Conservation (phyloP, 257 asterid genomes). For the Fraxinus quadrangulata region DNA sequence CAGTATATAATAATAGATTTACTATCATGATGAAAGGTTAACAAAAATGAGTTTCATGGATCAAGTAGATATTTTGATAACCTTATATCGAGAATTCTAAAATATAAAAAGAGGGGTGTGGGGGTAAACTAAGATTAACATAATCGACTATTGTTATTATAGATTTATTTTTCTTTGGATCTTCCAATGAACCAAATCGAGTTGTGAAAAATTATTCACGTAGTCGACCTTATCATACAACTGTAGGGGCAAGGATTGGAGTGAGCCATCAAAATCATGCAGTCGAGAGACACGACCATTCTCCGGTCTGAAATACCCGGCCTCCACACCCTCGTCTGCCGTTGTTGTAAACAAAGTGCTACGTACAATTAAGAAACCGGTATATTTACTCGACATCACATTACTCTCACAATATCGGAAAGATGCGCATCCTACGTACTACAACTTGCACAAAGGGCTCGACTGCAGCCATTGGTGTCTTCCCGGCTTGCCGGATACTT, state of each 20-base stretch:
- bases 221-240: neutral
- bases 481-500: conserved; percentile 93
- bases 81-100: no score
- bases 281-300: conserved; percentile 62
- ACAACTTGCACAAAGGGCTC: conserved; percentile 57
- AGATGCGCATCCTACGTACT: conserved; percentile 73
- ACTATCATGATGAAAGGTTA: no score
- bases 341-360: conserved; percentile 71
- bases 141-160: no score
- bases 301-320: conserved; percentile 60
- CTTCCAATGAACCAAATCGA: neutral
- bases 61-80: no score
- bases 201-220: neutral
- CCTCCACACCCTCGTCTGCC: conserved; percentile 53
- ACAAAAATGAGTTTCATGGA: no score
- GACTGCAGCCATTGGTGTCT: conserved; percentile 99
- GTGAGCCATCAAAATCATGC: conserved; percentile 58
- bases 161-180: no score
- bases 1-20: no score
- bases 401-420: conserved; percentile 74
- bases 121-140: no score
- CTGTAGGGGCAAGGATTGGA: conserved; percentile 80
- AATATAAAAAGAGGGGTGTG: no score
- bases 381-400: conserved; percentile 69
- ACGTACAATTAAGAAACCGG: conserved; percentile 74